phyloP scores from a whole-genome alignment of 208 protist species.

The Angomonas deanei region DNA sequence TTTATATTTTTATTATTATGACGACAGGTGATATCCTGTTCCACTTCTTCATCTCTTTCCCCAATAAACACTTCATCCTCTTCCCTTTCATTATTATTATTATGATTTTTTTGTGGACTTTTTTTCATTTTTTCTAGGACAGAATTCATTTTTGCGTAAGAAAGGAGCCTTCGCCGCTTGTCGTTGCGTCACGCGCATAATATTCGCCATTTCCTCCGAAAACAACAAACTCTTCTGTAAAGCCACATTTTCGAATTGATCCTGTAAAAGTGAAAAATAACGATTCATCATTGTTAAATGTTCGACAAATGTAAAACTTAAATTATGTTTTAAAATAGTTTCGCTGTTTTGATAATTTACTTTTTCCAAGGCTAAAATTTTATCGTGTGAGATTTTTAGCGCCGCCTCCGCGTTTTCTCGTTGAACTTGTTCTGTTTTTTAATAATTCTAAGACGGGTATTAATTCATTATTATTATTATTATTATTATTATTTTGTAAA shows the following conservation, averaged over 20 bases:
- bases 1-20: not conserved
- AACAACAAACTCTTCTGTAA: not conserved
- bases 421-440: not conserved
- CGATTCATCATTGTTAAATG: not conserved
- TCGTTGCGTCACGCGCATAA: not conserved
- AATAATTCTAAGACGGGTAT: too few species aligned
- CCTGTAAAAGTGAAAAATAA: not conserved
- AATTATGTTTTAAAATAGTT: not conserved
- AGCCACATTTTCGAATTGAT: not conserved
- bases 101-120: not conserved
- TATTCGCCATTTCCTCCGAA: not conserved
- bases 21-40: not conserved
- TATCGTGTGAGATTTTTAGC: not conserved
- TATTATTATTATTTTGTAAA: too few species aligned
- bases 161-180: not conserved
- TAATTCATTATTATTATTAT: too few species aligned
- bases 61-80: not conserved
- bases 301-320: not conserved
- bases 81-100: not conserved
- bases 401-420: not conserved
- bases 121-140: not conserved
- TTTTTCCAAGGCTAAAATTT: not conserved
- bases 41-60: not conserved
- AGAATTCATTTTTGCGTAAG: not conserved
- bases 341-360: not conserved